Base-by-base conservation (phyloP, 1,284 basidiomycete genomes). In the Cutaneotrichosporon sp. region DNA sequence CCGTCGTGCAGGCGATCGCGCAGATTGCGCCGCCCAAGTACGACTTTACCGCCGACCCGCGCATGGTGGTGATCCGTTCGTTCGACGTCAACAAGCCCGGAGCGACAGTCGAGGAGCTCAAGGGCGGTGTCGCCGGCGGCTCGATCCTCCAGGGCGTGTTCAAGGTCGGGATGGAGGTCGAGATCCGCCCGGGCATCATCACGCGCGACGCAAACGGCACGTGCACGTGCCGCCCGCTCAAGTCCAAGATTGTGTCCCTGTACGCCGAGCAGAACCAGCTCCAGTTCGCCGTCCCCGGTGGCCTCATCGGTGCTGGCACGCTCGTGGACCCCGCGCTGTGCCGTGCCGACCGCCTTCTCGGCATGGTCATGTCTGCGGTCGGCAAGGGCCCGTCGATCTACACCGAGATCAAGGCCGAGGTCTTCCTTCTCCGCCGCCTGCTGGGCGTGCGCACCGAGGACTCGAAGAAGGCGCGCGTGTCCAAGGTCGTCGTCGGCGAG, bases 81-180 rank as follows among this genome's bases (percentile, higher is more conserved):
- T 99, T 99, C 81, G 97, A 99, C 80, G 95, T 99, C 79, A 99
- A 99, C 86, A 98, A 97, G 82, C 95, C 95, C 13, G 95, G 95
- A 77, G 88, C 95, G 6, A 92, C 95, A 77, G 93, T 99, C 10
- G 90, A 97, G 71, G 95, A 99, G 65, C 85, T 99, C 63, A 95
- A 97, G 81, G 95, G 95, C 67, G 97, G 97, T 77, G 97, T 99
- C 33, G 97, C 95, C 18, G 95, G 95, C 81, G 95, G 95, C 42
- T 95, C 91, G 42, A 95, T 99, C 74, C 84, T 99, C 66, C 91
- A 88, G 14, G 97, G 95, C 74, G 91, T 97, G 34, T 87, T 99
- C 67, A 87, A 85, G 74, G 78, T 80, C 56, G 94, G 95, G 0
- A 88, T 92, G 82, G 92, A 97, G 80, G 92, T 99, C 66, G 97